A percentile compares a stretch with the other conserved stretches of the same genome.
phyloP scores from a whole-genome alignment of 2,329 filamentous ascomycete species.

The Ceratocystis smalleyi region DNA sequence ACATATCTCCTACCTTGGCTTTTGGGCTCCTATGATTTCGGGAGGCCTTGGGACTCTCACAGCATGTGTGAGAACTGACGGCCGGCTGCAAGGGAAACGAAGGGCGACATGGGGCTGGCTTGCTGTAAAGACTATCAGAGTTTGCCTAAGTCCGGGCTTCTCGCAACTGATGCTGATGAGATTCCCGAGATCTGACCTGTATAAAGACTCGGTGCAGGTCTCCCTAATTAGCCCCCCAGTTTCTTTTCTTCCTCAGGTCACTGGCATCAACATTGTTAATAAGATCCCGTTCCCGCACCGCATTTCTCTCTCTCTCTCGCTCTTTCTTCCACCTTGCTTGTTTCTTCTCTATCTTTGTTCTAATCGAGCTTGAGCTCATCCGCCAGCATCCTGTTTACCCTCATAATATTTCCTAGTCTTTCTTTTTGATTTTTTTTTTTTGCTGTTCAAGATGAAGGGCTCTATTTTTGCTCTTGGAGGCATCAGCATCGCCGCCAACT shows the following conservation, averaged over 20 bases:
- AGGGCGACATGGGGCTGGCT: neutral
- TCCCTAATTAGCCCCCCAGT: slow-evolving; percentile 2
- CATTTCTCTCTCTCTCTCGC: slow-evolving; percentile 12
- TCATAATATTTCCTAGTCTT: neutral
- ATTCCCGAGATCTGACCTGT: neutral
- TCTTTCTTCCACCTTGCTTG: neutral
- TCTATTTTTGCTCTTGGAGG: slow-evolving; percentile 8
- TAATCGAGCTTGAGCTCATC: neutral
- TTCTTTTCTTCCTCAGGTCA: slow-evolving; percentile 11
- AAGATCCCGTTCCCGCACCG: slow-evolving; percentile 13
- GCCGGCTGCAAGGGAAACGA: slow-evolving; percentile 8
- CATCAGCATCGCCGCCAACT: slow-evolving; percentile 10
- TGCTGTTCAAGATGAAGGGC: slow-evolving; percentile 15
- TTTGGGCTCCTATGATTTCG: neutral
- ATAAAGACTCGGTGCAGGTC: slow-evolving; percentile 12
- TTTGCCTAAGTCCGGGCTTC: neutral
- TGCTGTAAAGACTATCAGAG: neutral
- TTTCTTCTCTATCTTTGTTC: neutral
- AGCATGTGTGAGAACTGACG: neutral
- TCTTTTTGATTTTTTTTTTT: slow-evolving; percentile 4
- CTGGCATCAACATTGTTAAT: slow-evolving; percentile 8
- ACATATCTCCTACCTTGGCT: neutral
- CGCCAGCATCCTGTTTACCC: neutral
- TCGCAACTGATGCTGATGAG: neutral
- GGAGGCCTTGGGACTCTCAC: neutral